Evolutionary conservation across 805 yeast genomes (phyloP), one percentile per base, ranked within the genome.

Genomic region (Saturnispora sekii): DNA sequence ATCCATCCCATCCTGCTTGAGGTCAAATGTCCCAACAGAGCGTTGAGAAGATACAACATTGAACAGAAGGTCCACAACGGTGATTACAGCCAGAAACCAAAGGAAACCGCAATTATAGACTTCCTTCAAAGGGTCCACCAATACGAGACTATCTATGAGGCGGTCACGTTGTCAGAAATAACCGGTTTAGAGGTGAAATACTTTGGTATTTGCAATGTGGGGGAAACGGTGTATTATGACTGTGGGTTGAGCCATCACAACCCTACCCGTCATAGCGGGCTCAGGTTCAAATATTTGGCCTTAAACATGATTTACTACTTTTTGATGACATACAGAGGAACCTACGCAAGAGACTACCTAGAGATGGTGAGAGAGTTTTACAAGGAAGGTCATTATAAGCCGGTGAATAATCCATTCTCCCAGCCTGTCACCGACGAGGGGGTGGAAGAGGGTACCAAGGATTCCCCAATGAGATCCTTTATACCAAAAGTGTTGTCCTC

Each of bases 61-160:
- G 78, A 74, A 53, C 74, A 77, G 42, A 82, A 82, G 58, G 72
- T 87, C 0, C 66, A 64, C 43, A 80, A 79, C 55, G 70, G 68
- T 33, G 89, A 82, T 57, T 82, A 82, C 58, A 62, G 58, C 44
- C 71, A 72, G 39, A 66, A 67, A 51, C 73, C 76, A 37, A 74
- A 76, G 51, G 69, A 69, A 31, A 56, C 56, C 6, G 78, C 87
- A 3, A 70, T 80, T 14, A 51, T 62, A 3, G 88, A 81, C 63
- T 82, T 82, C 54, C 67, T 78, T 36, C 66, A 67, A 42, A 67
- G 89, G 50, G 65, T 80, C 10, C 61, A 67, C 36, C 70, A 72
- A 50, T 82, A 82, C 59, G 65, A 62, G 41, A 52, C 56, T 37
- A 67, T 63, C 1, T 67, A 67, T 48, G 68, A 68, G 48, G 60